Percentiles rank a stretch among this genome's conserved stretches.
Conservation (phyloP, 2,329 filamentous ascomycete genomes). For the Phoma sp. region DNA sequence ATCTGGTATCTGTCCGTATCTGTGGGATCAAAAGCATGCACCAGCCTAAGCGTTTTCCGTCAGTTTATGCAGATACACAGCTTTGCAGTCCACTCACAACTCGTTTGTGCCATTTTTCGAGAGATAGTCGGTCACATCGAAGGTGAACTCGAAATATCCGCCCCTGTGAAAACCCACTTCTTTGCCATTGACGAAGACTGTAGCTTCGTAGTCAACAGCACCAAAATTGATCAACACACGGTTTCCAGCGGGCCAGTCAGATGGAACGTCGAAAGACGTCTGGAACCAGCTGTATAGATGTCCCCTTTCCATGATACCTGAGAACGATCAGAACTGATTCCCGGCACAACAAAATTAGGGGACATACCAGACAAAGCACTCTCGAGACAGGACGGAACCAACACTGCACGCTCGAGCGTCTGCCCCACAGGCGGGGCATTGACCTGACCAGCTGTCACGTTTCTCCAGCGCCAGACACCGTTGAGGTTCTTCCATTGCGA, state of each 20-base stretch:
- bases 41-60: conserved; percentile 53
- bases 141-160: conserved; percentile 67
- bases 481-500: conserved; percentile 64
- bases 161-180: conserved; percentile 63
- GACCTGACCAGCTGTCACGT: conserved; percentile 51
- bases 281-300: conserved; percentile 58
- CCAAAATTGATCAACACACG: conserved; percentile 64
- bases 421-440: conserved; percentile 55
- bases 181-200: conserved; percentile 66
- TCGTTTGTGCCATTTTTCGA: conserved; percentile 58
- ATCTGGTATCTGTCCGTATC: conserved; percentile 64
- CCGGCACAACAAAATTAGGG: conserved; percentile 35
- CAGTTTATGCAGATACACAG: background rate
- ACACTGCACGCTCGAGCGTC: conserved; percentile 53
- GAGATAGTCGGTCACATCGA: conserved; percentile 63
- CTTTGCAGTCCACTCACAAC: conserved; percentile 52
- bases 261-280: conserved; percentile 60
- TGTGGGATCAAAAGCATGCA: conserved; percentile 73
- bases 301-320: conserved; percentile 52
- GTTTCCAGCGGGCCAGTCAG: conserved; percentile 53
- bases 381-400: conserved; percentile 63
- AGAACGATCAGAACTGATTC: background rate
- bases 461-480: conserved; percentile 64
- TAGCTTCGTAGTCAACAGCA: conserved; percentile 65
- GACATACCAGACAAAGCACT: conserved; percentile 59